A percentile compares a stretch with the other conserved stretches of the same genome.
phyloP scores from a whole-genome alignment of 2,329 filamentous ascomycete genomes.

The Colletotrichum tropicale region DNA sequence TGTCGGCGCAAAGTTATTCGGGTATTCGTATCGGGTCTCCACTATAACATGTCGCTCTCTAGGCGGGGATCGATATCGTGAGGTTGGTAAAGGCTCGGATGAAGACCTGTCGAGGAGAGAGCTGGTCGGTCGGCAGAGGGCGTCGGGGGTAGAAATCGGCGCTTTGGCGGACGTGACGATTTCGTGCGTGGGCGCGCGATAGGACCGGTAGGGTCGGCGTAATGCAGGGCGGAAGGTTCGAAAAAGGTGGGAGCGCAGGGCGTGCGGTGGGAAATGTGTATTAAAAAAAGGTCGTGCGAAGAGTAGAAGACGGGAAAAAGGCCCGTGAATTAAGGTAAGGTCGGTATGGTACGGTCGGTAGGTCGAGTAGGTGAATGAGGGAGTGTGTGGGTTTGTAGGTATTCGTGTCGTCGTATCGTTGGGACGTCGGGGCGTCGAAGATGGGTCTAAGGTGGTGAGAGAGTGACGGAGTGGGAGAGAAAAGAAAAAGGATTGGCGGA shows the following conservation, averaged over 20 bases:
- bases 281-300: conserved; percentile 16
- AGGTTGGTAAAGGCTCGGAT: neutral
- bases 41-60: conserved; percentile 11
- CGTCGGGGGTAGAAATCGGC: neutral
- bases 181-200: neutral
- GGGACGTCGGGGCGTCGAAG: neutral
- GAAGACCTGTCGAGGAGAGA: neutral
- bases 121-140: neutral
- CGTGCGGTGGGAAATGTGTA: conserved; percentile 2
- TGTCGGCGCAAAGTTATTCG: neutral
- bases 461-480: conserved; percentile 1
- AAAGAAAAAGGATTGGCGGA: conserved; percentile 11
- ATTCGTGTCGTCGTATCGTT: conserved; percentile 9
- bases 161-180: conserved; percentile 6
- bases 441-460: neutral
- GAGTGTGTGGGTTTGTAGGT: neutral
- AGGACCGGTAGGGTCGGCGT: conserved; percentile 3
- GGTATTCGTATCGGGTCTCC: neutral
- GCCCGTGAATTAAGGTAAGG: conserved; percentile 6
- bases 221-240: neutral
- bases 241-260: conserved; percentile 10
- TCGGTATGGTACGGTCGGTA: neutral
- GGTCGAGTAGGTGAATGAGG: neutral
- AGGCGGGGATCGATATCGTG: neutral
- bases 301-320: neutral